Evolutionary conservation across 2,329 filamentous ascomycete species (phyloP), one percentile per base, ranked within the genome.

Genomic region (Dactylonectria estremocensis): DNA sequence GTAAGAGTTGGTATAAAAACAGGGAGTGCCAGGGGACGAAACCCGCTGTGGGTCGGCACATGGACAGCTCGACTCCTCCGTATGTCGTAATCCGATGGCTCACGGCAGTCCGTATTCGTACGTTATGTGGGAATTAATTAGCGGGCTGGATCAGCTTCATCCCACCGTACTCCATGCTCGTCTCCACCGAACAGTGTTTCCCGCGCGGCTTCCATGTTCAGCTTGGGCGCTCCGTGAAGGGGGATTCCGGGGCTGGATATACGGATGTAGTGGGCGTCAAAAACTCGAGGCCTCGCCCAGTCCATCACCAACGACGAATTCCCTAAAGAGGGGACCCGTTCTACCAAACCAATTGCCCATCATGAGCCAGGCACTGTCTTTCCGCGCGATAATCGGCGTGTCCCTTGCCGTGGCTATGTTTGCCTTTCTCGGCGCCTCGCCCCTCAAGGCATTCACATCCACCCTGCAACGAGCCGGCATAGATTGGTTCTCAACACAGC

Each of bases 241-340:
- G 24, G 53, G 46, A 62, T 50, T 33, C 66, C 31, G 45, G 24
- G 59, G 43, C 66, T 68, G 74, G 74, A 76, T 69, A 72, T 72
- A 72, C 74, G 74, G 74, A 76, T 75, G 72, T 66, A 66, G 56
- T 45, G 59, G 35, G 46, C 24, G 64, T 37, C 54, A 69, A 73
- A 73, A 66, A 57, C 45, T 20, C 53, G 22, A 20, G 24, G 52
- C 37, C 40, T 52, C 46, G 37, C 65, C 31, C 50, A 31, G 22
- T 63, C 10, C 22, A 57, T 64, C 24, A 22, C 28, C 20, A 18
- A 24, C 52, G 24, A 16, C 33, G 24, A 56, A 37, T 54, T 54
- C 18, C 22, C n/a, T 28, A 67, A 28, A 57, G 28, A 37, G 35
- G 53, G 14, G 48, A 48, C n/a, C 31, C n/a, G 5, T 35, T 33